phyloP scores from a whole-genome alignment of 179 eudicot genomes.

The Corrigiola litoralis region DNA sequence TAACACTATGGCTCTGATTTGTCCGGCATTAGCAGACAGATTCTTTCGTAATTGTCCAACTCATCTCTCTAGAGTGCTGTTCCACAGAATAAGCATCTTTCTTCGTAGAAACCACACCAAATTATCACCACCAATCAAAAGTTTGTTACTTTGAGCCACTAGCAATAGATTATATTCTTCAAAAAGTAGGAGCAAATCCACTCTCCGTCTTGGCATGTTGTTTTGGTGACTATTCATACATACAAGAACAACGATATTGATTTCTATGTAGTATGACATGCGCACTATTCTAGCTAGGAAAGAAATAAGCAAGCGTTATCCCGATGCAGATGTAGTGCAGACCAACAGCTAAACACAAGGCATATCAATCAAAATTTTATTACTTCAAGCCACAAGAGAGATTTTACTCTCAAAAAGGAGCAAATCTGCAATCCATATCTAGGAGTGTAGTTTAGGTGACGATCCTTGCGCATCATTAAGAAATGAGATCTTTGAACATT shows the following conservation, averaged over 20 bases:
- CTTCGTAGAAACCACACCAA: conserved; percentile 1
- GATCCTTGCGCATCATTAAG: no score
- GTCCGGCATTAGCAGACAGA: conserved; percentile 32
- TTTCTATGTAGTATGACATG: background rate
- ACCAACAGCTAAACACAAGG: background rate
- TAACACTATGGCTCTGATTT: conserved; percentile 12
- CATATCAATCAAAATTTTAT: no score
- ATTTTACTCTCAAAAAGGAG: no score
- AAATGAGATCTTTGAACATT: no score
- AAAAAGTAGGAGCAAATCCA: background rate
- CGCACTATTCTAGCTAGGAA: background rate
- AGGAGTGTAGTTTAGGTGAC: no score
- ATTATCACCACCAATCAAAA: conserved; percentile 12
- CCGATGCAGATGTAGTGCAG: background rate
- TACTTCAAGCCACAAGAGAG: no score
- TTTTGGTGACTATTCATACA: no score
- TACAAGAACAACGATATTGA: no score
- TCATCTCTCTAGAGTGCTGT: conserved; percentile 20
- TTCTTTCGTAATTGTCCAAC: conserved; percentile 16
- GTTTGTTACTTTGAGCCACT: background rate
- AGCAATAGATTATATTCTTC: conserved; percentile 8
- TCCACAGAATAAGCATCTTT: conserved; percentile 27
- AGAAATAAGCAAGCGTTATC: background rate
- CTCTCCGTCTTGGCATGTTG: background rate
- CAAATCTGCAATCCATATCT: no score